Evolutionary conservation across 73 alveolate genomes (phyloP), one percentile per base, ranked within the genome.

Genomic region (Paramecium pentaurelia): DNA sequence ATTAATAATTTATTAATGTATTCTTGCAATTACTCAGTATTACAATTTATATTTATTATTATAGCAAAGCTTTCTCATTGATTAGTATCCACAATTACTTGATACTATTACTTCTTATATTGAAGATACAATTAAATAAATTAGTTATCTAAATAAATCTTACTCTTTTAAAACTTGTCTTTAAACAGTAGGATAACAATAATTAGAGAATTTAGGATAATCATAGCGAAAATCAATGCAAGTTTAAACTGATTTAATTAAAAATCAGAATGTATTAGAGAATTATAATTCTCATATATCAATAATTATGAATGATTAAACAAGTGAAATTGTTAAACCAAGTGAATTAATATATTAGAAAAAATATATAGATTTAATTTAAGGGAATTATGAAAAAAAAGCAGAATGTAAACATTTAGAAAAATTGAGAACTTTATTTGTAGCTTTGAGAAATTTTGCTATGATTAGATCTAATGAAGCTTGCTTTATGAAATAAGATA

Each of bases 1-100:
- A 93, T 98, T 27, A 98, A 98, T 95, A 96, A 98, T 18, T 95
- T 98, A 77, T 93, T 97, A 45, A 95, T 98, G 20, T 98, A 96
- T 95, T 96, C 99, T 8, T 96, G 99, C 96, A 97, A 97, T 93
- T 71, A 83, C 20, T 60, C 71, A 11, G 91, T 80, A 80, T 5
- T 8, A 22, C 3, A 0, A 32, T 37, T 12, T 1, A 40, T 18
- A 0, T 40, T 80, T 0, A 32, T 64, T 3, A 64, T 64, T 36
- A 2, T 20, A 80, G 94, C 68, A 68, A 30, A 44, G 77, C 8
- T 89, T 89, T 71, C 59, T 73, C 2, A 32, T 89, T 9, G 94
- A 89, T 14, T 47, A 73, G 34, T 89, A 89, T 45, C 86, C 86
- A 11, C 84, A 89, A 54, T 89, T 89, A 51, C 84, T 89, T 42